Base-by-base conservation (phyloP, 345 rosid species). In the Eucalyptus pumila region DNA sequence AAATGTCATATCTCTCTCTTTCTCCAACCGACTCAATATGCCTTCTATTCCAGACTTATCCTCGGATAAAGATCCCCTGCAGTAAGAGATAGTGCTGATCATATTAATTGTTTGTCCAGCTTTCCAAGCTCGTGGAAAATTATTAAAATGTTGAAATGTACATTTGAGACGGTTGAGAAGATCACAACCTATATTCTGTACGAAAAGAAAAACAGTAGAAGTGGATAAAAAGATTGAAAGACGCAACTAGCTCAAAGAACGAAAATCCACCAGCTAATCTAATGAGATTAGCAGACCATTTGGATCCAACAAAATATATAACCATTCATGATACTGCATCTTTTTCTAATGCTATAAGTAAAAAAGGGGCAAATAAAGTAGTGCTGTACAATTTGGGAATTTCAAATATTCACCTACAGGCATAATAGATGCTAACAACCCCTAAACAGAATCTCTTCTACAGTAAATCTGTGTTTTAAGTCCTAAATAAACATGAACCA, bases 41-140 rank as follows among this genome's bases (percentile, higher is more conserved):
- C 99, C 99, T 90, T 95, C 96, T 89, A 97, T 92, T 76, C 99
- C 99, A 89, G 94, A 93, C 87, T 93, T 94, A 87, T 91, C 92
- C 87, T 88, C 89, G 13, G 34, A 87, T 48, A 89, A 91, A 34
- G 90, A 89, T 91, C 94, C 95, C 91, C 99, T 97, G 95, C 60
- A 51, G 80, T 62, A 42, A 80, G 89, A 87, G 87, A 76, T 72
- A 21, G 83, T 37, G 45, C 45, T 40, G 27, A 72, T 37, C 88
- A 11, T 72, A 37, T 37, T 37, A 90, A 93, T 83, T 89, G 32
- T 89, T 69, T 7, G 45, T 72, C 83, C 83, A 72, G 45, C 83
- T 37, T 37, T 37, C 83, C 3, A 6, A 72, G 27, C 45, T 72
- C 27, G 2, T 7, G 14, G 45, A 72, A 37, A 37, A 72, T 37